Evolutionary conservation across 169 alveolate species (phyloP).

Genomic region (Theileria sp.): DNA sequence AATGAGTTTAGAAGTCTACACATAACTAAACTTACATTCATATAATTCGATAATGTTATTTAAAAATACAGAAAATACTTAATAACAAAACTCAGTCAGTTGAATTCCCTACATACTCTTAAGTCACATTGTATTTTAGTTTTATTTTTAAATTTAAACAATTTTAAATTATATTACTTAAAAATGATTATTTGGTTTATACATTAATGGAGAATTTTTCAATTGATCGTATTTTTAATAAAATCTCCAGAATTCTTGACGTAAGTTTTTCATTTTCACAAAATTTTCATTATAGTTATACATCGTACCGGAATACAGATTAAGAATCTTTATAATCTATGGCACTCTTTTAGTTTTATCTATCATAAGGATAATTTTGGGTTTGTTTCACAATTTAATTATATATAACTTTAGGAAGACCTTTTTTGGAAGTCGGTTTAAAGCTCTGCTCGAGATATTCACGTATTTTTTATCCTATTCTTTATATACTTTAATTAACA

Average conservation of each 20-base stretch:
- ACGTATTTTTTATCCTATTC: background rate
- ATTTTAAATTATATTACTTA: background rate
- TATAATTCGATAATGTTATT: background rate
- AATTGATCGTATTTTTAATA: background rate
- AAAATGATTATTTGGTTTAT: background rate
- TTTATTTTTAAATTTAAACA: background rate
- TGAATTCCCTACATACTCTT: background rate
- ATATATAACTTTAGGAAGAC: background rate
- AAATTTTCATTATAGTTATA: background rate
- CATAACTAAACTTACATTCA: slow-evolving; percentile 21
- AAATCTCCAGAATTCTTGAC: background rate
- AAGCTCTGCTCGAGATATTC: background rate
- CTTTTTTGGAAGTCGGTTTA: background rate
- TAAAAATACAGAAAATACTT: background rate
- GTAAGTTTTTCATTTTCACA: background rate
- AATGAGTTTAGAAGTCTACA: slow-evolving; percentile 7
- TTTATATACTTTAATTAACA: background rate
- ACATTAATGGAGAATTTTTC: background rate
- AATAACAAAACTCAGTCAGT: background rate
- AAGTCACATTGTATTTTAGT: background rate
- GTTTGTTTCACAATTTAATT: background rate
- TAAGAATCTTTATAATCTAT: background rate
- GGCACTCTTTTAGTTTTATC: background rate
- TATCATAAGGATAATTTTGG: background rate
- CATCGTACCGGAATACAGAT: slow-evolving; percentile 6